Conservation (phyloP, 805 yeast genomes). For the Suhomyces tanzawaensis region DNA sequence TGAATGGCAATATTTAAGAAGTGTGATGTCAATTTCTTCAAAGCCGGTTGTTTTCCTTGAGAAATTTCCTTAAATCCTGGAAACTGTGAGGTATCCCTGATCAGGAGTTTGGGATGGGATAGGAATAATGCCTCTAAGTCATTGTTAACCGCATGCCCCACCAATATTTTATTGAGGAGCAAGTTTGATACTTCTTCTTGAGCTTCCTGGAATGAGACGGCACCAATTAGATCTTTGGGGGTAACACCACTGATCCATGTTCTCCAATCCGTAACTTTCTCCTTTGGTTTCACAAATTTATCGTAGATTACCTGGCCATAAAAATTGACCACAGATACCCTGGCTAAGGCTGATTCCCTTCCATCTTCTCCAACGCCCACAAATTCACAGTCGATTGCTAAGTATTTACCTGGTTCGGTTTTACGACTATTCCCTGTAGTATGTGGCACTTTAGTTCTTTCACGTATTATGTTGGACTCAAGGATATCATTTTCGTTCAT, state of each 20-base stretch:
- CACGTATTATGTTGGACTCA: constrained; percentile 1
- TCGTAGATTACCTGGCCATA: constrained; percentile 74
- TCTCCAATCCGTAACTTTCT: constrained; percentile 83
- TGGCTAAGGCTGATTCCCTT: constrained; percentile 65
- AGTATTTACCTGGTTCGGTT: constrained; percentile 60
- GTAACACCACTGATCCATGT: constrained; percentile 89
- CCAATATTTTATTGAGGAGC: constrained; percentile 55
- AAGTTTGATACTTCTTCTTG: constrained; percentile 55
- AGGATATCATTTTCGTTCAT: constrained; percentile 1
- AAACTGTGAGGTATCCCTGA: constrained; percentile 74
- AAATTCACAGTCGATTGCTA: constrained; percentile 92
- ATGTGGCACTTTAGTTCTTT: background rate
- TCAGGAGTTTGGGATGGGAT: constrained; percentile 60
- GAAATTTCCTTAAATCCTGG: constrained; percentile 56
- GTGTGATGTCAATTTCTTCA: constrained; percentile 62
- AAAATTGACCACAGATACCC: constrained; percentile 84
- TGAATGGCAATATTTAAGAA: constrained; percentile 64
- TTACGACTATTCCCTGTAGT: constrained; percentile 22
- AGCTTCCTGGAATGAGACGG: constrained; percentile 65
- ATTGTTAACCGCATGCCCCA: constrained; percentile 84
- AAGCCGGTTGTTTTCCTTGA: constrained; percentile 68
- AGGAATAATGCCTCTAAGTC: constrained; percentile 69
- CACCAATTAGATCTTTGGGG: constrained; percentile 65
- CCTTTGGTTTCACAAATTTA: constrained; percentile 70
- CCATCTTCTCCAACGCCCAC: constrained; percentile 87